Conservation (phyloP, 148 eudicot species). For the Limonium bicolor region DNA sequence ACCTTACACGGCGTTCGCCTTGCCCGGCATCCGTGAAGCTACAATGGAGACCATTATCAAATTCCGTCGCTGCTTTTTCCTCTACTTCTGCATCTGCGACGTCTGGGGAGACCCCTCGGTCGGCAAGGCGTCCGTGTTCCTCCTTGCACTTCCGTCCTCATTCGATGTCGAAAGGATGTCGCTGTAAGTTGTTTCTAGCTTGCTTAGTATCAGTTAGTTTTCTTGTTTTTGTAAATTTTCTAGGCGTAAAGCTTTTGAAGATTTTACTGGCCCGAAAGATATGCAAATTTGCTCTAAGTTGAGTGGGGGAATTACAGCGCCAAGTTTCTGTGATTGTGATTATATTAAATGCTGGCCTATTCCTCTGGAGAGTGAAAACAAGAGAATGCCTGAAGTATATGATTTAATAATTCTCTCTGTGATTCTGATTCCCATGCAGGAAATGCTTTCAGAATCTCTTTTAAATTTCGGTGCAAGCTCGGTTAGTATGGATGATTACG, state of each 20-base stretch:
- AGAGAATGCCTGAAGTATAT: neutral
- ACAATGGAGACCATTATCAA: slow-evolving; percentile 15
- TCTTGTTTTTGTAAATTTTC: neutral
- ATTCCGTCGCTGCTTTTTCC: slow-evolving; percentile 14
- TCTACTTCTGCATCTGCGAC: slow-evolving; percentile 14
- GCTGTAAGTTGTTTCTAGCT: slow-evolving; percentile 36
- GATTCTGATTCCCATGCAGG: slow-evolving; percentile 34
- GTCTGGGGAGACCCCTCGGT: slow-evolving; percentile 8
- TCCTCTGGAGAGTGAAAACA: neutral
- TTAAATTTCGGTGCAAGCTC: slow-evolving; percentile 85
- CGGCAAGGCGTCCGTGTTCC: slow-evolving; percentile 28
- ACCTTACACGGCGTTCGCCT: neutral
- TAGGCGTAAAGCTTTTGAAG: neutral
- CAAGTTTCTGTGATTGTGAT: neutral
- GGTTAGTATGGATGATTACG: slow-evolving; percentile 59
- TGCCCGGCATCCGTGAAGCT: slow-evolving; percentile 5
- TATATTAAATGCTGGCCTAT: neutral
- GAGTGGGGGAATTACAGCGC: no score
- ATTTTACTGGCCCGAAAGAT: neutral
- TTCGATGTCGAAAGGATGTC: slow-evolving; percentile 38
- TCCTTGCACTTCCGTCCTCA: slow-evolving; percentile 47
- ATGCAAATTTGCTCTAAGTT: neutral
- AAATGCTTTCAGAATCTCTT: slow-evolving; percentile 70
- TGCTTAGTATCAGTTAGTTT: neutral
- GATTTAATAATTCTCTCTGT: neutral